Conservation (phyloP, 495 filamentous ascomycete species). For the Penicillium goetzii region DNA sequence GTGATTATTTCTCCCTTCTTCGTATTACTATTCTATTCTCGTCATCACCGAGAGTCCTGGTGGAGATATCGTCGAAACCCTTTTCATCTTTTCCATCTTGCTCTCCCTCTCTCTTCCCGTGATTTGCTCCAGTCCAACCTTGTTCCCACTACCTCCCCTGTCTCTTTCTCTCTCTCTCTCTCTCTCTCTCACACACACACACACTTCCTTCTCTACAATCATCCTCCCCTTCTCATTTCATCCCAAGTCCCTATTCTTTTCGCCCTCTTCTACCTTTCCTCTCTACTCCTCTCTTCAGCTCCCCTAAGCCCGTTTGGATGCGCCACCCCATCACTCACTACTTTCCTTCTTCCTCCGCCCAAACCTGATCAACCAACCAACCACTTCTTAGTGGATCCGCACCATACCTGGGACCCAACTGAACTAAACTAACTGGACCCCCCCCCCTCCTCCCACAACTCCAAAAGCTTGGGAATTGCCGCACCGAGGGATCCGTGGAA, state of each 20-base stretch:
- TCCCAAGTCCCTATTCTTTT: neutral
- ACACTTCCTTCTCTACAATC: neutral
- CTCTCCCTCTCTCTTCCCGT: neutral
- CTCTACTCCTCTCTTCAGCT: neutral
- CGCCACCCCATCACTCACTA: neutral
- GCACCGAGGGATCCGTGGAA: slow-evolving; percentile 41
- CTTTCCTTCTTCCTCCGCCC: neutral
- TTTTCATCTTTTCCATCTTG: neutral
- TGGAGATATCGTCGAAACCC: neutral
- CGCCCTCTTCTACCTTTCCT: neutral
- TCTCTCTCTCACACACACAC: too few species aligned
- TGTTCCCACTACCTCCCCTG: neutral
- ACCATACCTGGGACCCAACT: neutral
- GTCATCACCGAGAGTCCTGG: neutral
- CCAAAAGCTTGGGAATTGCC: slow-evolving; percentile 39
- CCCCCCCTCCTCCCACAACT: neutral
- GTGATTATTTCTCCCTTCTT: neutral
- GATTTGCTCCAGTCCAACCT: slow-evolving; percentile 3
- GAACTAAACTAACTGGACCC: slow-evolving; percentile 2
- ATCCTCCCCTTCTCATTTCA: neutral
- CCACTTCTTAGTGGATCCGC: neutral
- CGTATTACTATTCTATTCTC: neutral
- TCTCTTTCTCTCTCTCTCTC: neutral
- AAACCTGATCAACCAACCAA: neutral
- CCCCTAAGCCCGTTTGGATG: neutral